Conservation (phyloP, 805 yeast species). For the Nakazawaea wickerhamii region DNA sequence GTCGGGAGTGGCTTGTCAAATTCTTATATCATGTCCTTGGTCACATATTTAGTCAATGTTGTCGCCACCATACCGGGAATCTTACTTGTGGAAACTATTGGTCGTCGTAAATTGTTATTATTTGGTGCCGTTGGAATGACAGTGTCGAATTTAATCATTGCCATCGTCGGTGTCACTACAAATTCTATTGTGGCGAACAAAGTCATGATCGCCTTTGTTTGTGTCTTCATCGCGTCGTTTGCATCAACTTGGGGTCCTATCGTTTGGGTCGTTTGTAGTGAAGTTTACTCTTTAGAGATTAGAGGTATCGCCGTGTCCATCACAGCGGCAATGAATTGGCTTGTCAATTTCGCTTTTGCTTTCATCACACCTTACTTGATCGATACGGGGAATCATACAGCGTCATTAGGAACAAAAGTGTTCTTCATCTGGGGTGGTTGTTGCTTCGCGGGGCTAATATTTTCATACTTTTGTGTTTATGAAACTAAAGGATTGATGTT, state of each 20-base stretch:
- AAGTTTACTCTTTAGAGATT: slow-evolving; percentile 63
- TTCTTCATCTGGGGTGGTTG: slow-evolving; percentile 79
- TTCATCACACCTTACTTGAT: slow-evolving; percentile 70
- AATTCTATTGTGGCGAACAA: slow-evolving; percentile 44
- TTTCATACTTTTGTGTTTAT: slow-evolving; percentile 63
- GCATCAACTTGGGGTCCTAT: slow-evolving; percentile 84
- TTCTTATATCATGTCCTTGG: slow-evolving; percentile 66
- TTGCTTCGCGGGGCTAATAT: slow-evolving; percentile 52
- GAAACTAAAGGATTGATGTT: slow-evolving; percentile 77
- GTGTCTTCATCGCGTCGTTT: slow-evolving; percentile 69
- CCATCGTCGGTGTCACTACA: slow-evolving; percentile 50
- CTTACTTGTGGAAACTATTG: slow-evolving; percentile 68
- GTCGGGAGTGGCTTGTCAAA: slow-evolving; percentile 55
- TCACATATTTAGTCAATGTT: slow-evolving; percentile 82
- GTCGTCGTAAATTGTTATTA: slow-evolving; percentile 66
- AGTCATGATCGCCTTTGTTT: slow-evolving; percentile 58
- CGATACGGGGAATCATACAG: slow-evolving; percentile 62
- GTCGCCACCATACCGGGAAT: slow-evolving; percentile 81
- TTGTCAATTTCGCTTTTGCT: slow-evolving; percentile 72
- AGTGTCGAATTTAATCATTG: slow-evolving; percentile 62
- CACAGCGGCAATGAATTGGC: slow-evolving; percentile 76
- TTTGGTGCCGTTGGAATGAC: slow-evolving; percentile 78
- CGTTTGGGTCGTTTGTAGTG: slow-evolving; percentile 67
- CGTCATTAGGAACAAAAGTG: slow-evolving; percentile 64
- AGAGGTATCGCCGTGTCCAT: slow-evolving; percentile 75